These are phyloP conservation scores for Pyrenophora teres DNA, from an alignment of 2,329 filamentous ascomycete species.

Conservation along the genomic window DNA sequence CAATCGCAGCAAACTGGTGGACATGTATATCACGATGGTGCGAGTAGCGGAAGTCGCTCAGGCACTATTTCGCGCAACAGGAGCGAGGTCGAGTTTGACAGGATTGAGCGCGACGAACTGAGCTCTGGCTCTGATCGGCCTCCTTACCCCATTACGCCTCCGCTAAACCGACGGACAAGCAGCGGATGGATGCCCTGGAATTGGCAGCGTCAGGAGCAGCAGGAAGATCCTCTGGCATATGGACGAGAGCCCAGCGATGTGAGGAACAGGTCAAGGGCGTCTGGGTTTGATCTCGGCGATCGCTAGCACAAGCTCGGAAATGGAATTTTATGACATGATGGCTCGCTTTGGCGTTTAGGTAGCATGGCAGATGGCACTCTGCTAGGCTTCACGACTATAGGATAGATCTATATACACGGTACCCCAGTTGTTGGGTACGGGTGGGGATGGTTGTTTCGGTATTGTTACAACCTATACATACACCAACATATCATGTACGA, in stretches of 20 bases:
- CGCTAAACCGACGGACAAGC: constrained; percentile 37
- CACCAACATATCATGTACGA: neutral
- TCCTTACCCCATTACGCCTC: constrained; percentile 43
- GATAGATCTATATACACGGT: constrained; percentile 4
- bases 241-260: constrained; percentile 34
- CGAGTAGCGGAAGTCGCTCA: constrained; percentile 15
- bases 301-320: constrained; percentile 26
- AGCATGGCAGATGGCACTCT: constrained; percentile 7
- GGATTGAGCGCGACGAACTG: constrained; percentile 73
- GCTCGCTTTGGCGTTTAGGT: constrained; percentile 15
- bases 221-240: constrained; percentile 44
- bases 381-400: constrained; percentile 5
- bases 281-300: constrained; percentile 42
- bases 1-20: constrained; percentile 48
- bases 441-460: neutral
- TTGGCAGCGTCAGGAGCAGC: constrained; percentile 44
- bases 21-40: constrained; percentile 51
- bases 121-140: constrained; percentile 53
- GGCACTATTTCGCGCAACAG: constrained; percentile 74
- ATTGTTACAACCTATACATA: constrained; percentile 1
- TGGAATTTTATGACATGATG: constrained; percentile 5
- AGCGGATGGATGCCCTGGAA: constrained; percentile 58
- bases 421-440: constrained; percentile 1
- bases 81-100: constrained; percentile 88
- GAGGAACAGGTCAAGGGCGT: constrained; percentile 32